These are phyloP conservation scores for Teratosphaeria gauchensis DNA, from an alignment of 2,329 filamentous ascomycete species.

Conservation along the genomic window DNA sequence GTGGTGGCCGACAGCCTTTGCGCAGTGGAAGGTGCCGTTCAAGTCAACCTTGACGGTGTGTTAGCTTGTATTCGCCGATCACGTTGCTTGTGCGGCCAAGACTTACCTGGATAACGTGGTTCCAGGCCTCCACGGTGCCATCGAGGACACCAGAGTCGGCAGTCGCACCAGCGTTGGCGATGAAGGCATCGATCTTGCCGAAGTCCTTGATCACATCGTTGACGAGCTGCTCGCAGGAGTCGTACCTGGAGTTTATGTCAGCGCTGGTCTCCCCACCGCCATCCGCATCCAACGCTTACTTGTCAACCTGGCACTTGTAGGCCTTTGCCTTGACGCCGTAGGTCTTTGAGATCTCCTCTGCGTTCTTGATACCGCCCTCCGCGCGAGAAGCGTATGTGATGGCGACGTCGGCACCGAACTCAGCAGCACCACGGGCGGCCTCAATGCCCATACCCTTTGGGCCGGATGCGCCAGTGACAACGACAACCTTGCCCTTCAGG, in stretches of 20 bases:
- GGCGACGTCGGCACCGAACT: constrained; percentile 55
- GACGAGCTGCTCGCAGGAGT: constrained; percentile 48
- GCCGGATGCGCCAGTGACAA: constrained; percentile 46
- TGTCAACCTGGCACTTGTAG: constrained; percentile 55
- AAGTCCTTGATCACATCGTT: constrained; percentile 58
- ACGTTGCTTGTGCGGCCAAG: constrained; percentile 60
- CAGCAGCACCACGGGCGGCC: constrained; percentile 54
- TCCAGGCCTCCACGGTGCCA: constrained; percentile 59
- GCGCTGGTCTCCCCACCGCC: neutral
- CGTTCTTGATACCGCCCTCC: constrained; percentile 56
- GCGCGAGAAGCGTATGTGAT: constrained; percentile 58
- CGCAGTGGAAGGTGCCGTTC: constrained; percentile 77
- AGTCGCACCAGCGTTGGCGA: constrained; percentile 62
- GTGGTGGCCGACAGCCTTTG: constrained; percentile 77
- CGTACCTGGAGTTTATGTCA: constrained; percentile 28
- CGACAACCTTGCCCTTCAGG: constrained; percentile 45
- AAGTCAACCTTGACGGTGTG: constrained; percentile 78
- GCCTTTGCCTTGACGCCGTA: constrained; percentile 58
- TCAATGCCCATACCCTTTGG: constrained; percentile 60
- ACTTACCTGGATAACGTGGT: constrained; percentile 58
- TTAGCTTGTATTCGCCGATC: constrained; percentile 51
- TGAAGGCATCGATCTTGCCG: constrained; percentile 57
- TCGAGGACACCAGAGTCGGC: constrained; percentile 61
- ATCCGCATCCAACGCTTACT: constrained; percentile 12
- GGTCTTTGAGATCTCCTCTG: constrained; percentile 48